Evolutionary conservation across 2,329 filamentous ascomycete species (phyloP), one percentile per base, ranked within the genome.

Genomic region (Teratosphaeria nubilosa): DNA sequence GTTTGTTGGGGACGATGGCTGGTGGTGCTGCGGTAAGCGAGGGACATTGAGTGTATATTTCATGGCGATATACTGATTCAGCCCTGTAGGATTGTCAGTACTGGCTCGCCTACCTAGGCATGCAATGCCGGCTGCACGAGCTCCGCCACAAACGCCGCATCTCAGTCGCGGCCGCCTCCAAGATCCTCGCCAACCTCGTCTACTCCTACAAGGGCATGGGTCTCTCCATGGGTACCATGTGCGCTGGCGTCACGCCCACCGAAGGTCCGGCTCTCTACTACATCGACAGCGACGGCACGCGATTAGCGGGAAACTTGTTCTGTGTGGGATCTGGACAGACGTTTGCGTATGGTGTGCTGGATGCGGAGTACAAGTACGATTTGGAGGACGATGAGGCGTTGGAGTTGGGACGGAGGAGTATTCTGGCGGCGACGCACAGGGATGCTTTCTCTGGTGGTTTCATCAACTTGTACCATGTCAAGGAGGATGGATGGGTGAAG

Each of bases 191-290:
- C 72, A 99, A 99, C 80, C 81, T 99, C 67, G 91, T 96, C 70
- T 99, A 97, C 82, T 86, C 86, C 68, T 99, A 99, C 85, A 99
- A 99, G 80, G 91, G 91, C 71, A 96, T 95, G 90, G 94, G 94
- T 41, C 79, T 99, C 69, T 95, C 90, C 73, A 99, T 99, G 94
- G 94, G 94, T 67, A 99, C 94, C 71, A 99, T 99, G 94, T 96
- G 94, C 76, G 92, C 94, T 37, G 94, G 94, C 70, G 94, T 99
- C 65, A 94, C 94, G 64, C 87, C 90, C 66, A 87, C 92, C 77
- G 92, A 97, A 80, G 94, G 94, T 11, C 94, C 94, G 27, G 94
- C 94, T 48, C 87, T 99, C 61, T 99, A 99, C 84, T 99, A 99
- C 78, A 95, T 99, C 76, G 94, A 99, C 79, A 91, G 87, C 64